Percentiles rank a stretch among this genome's conserved stretches.
phyloP scores from a whole-genome alignment of 164 flowering plant genomes.

The Pachysandra terminalis region DNA sequence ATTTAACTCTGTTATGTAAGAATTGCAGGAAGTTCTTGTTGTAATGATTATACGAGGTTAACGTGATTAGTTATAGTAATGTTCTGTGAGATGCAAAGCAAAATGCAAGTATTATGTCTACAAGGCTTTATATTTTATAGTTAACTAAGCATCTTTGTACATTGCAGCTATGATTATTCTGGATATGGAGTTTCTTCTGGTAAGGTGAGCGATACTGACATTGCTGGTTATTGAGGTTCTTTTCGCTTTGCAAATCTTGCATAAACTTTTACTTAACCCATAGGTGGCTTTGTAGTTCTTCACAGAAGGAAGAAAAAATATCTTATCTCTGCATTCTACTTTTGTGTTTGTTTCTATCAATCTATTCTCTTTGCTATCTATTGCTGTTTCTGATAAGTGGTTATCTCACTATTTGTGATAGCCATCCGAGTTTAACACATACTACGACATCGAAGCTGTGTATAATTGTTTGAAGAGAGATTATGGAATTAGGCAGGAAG shows the following conservation, averaged over 20 bases:
- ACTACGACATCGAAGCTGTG: slow-evolving; percentile 89
- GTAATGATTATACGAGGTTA: neutral
- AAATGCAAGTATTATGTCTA: too few relatives aligned
- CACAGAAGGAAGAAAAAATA: neutral
- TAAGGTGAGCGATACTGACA: slow-evolving; percentile 47
- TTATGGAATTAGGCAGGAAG: slow-evolving; percentile 76
- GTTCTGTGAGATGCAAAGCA: too few relatives aligned
- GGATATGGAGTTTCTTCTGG: slow-evolving; percentile 96
- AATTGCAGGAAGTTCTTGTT: neutral
- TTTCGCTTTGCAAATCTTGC: neutral
- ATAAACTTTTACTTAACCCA: neutral
- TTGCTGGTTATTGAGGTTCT: neutral
- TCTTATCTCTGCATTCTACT: neutral
- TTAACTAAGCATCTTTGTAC: slow-evolving; percentile 10
- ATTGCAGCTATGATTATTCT: slow-evolving; percentile 87
- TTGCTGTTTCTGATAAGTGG: neutral
- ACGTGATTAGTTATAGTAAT: neutral
- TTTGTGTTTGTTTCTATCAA: neutral
- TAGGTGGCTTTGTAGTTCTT: neutral
- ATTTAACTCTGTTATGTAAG: neutral
- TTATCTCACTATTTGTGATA: slow-evolving; percentile 21
- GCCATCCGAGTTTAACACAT: slow-evolving; percentile 93
- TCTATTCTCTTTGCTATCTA: neutral
- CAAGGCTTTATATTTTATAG: neutral
- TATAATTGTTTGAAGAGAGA: slow-evolving; percentile 81